These are phyloP conservation scores for Pseudogymnoascus sp. DNA, from an alignment of 2,329 filamentous ascomycete species.

Conservation along the genomic window DNA sequence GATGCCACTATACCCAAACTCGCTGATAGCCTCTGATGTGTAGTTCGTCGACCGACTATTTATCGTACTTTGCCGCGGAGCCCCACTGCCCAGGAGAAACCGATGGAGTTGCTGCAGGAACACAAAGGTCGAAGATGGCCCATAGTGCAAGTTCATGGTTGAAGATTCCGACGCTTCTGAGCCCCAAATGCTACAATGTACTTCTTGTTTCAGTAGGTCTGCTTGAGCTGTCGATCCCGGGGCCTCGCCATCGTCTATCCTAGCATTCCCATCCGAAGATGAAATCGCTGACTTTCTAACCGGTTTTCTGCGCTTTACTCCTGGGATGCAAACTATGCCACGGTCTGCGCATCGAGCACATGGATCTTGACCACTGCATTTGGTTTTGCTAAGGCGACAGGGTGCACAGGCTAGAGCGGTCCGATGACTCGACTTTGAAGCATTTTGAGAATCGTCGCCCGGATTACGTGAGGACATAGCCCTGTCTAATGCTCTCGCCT, in stretches of 20 bases:
- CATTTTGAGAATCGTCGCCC: neutral
- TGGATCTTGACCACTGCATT: slow-evolving; percentile 8
- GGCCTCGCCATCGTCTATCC: neutral
- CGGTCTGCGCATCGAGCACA: slow-evolving; percentile 9
- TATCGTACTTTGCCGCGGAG: neutral
- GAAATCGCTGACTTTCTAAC: neutral
- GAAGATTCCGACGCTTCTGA: slow-evolving; percentile 9
- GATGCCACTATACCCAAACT: slow-evolving; percentile 9
- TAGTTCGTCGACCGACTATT: slow-evolving; percentile 3
- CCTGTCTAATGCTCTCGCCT: neutral
- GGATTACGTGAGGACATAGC: neutral
- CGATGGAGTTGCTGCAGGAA: slow-evolving; percentile 11
- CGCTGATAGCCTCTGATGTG: slow-evolving; percentile 8
- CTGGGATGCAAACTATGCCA: slow-evolving; percentile 8
- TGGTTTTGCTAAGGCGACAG: slow-evolving; percentile 9
- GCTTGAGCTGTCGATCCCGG: neutral
- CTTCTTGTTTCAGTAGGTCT: slow-evolving; percentile 4
- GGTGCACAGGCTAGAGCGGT: slow-evolving; percentile 7
- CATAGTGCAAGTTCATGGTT: slow-evolving; percentile 9
- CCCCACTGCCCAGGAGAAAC: slow-evolving; percentile 2
- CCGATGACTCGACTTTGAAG: neutral
- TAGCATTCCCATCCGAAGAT: neutral
- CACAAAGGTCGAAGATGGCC: slow-evolving; percentile 9
- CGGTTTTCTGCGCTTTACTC: neutral
- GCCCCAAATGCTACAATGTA: slow-evolving; percentile 8